Conservation (phyloP, 768 basidiomycete genomes). For the Krasilnikovozyma curviuscula region DNA sequence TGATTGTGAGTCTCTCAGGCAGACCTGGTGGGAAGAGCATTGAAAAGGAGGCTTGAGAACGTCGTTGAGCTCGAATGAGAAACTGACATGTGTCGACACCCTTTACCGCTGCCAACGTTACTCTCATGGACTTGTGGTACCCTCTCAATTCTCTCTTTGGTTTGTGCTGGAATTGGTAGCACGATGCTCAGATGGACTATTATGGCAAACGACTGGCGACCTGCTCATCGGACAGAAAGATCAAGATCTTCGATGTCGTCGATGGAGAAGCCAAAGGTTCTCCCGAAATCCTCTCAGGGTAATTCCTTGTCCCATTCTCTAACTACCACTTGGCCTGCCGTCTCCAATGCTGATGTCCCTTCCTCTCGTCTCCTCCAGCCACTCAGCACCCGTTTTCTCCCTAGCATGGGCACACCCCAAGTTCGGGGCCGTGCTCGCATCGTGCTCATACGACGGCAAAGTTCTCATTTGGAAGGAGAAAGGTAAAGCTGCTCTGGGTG, state of each 20-base stretch:
- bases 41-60: too few species aligned
- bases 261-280: constrained; percentile 45
- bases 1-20: constrained; percentile 61
- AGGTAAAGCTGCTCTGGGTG: constrained; percentile 11
- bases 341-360: too few species aligned
- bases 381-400: constrained; percentile 95
- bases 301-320: background rate
- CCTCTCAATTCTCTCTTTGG: background rate
- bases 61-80: background rate
- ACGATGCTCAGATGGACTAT: constrained; percentile 95
- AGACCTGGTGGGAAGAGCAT: too few species aligned
- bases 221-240: constrained; percentile 84
- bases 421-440: constrained; percentile 87
- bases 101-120: background rate
- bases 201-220: constrained; percentile 93
- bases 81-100: background rate
- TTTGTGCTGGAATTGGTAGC: too few species aligned
- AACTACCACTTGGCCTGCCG: background rate
- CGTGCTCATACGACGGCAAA: constrained; percentile 96
- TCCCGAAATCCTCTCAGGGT: constrained; percentile 27
- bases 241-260: constrained; percentile 85
- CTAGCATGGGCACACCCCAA: constrained; percentile 97
- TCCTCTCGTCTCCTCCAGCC: constrained; percentile 43
- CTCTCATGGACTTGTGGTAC: background rate
- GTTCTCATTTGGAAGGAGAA: constrained; percentile 93